A percentile compares a stretch with the other conserved stretches of the same genome.
These are phyloP conservation scores for Fraxinus ornus DNA, from an alignment of 305 asterid genomes.

Conservation along the genomic window DNA sequence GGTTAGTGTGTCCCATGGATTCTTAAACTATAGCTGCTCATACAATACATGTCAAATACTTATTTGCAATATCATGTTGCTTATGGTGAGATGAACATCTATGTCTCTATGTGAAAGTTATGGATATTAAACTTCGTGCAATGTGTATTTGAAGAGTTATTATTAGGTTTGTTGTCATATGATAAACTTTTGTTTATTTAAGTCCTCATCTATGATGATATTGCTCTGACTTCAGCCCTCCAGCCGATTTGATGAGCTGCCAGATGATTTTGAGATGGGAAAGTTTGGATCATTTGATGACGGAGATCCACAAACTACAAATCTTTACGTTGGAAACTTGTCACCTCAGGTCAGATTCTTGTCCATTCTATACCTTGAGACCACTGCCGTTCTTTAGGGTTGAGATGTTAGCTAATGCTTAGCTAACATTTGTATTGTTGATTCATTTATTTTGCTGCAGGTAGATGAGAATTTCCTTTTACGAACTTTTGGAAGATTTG, in stretches of 20 bases:
- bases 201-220: slow-evolving; percentile 21
- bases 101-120: background rate
- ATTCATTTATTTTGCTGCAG: slow-evolving; percentile 35
- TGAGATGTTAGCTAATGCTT: background rate
- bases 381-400: background rate
- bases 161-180: background rate
- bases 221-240: slow-evolving; percentile 55
- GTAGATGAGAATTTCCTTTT: slow-evolving; percentile 91
- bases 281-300: slow-evolving; percentile 91
- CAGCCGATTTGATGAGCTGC: slow-evolving; percentile 90
- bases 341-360: slow-evolving; percentile 70
- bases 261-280: slow-evolving; percentile 89
- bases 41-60: background rate
- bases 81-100: background rate
- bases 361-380: background rate
- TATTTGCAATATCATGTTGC: background rate
- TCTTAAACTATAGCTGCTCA: background rate
- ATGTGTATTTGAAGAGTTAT: background rate
- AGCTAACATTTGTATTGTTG: slow-evolving; percentile 9
- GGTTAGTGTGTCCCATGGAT: background rate
- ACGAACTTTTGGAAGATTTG: slow-evolving; percentile 95
- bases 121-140: background rate
- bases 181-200: slow-evolving; percentile 9
- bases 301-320: slow-evolving; percentile 96
- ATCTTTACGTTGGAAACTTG: slow-evolving; percentile 89